A percentile compares a stretch with the other conserved stretches of the same genome.
These are phyloP conservation scores for Fusarium sublunatum DNA, from an alignment of 2,329 filamentous ascomycete genomes.

Conservation along the genomic window DNA sequence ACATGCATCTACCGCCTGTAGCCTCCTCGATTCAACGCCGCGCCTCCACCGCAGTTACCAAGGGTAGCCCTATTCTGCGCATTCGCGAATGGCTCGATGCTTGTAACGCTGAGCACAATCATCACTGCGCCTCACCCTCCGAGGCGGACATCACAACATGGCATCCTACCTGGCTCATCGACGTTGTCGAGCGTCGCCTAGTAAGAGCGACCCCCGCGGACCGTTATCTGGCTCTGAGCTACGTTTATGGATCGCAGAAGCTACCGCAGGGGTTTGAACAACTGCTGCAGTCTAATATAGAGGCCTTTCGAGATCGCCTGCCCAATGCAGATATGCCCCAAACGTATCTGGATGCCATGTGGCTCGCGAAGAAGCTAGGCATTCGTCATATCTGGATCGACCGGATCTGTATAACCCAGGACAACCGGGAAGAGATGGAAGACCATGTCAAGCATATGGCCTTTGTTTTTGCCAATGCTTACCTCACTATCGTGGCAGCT, in stretches of 20 bases:
- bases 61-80: constrained; percentile 52
- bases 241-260: constrained; percentile 55
- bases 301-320: constrained; percentile 51
- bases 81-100: constrained; percentile 58
- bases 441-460: constrained; percentile 59
- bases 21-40: constrained; percentile 47
- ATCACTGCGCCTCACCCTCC: constrained; percentile 52
- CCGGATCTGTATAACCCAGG: constrained; percentile 58
- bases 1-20: constrained; percentile 24
- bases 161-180: constrained; percentile 56
- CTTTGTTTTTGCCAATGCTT: constrained; percentile 58
- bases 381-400: constrained; percentile 61
- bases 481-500: constrained; percentile 58
- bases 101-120: constrained; percentile 56
- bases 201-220: constrained; percentile 54
- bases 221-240: constrained; percentile 59
- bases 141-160: constrained; percentile 49
- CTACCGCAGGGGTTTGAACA: constrained; percentile 46
- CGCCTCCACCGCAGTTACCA: constrained; percentile 48
- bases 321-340: constrained; percentile 55
- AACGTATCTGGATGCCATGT: constrained; percentile 59
- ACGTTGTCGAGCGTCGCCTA: constrained; percentile 54
- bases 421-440: constrained; percentile 54
- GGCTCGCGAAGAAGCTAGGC: constrained; percentile 57
- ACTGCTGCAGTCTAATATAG: constrained; percentile 53